phyloP scores from a whole-genome alignment of 805 yeast genomes.

The Monosporozyma aerobia region DNA sequence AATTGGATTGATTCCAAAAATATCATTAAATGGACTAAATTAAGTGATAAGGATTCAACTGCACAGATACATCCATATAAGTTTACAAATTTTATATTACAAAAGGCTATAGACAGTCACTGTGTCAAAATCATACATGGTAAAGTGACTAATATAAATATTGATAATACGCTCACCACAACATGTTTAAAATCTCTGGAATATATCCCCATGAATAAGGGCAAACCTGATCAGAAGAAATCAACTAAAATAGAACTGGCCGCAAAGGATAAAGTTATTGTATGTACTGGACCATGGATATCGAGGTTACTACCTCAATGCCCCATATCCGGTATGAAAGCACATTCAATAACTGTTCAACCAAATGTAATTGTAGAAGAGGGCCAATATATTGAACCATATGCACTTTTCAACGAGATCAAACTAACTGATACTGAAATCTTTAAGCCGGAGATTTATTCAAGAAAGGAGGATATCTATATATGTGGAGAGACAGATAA shows the following conservation, averaged over 20 bases:
- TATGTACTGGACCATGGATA: conserved; percentile 96
- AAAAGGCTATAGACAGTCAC: conserved; percentile 73
- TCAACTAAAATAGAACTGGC: not conserved
- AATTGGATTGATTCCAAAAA: conserved; percentile 66
- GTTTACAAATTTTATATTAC: conserved; percentile 76
- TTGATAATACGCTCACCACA: not conserved
- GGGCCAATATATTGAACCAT: conserved; percentile 55
- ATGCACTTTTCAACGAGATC: conserved; percentile 88
- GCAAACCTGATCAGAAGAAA: not conserved
- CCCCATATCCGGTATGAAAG: conserved; percentile 88
- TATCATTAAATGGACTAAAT: conserved; percentile 62
- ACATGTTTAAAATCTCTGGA: not conserved
- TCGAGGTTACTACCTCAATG: conserved; percentile 83
- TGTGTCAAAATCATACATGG: conserved; percentile 81
- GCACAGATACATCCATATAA: conserved; percentile 96
- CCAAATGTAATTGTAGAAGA: conserved; percentile 51
- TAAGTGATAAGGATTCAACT: conserved; percentile 81
- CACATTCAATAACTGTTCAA: conserved; percentile 86
- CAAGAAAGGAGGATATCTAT: conserved; percentile 90
- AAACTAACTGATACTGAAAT: conserved; percentile 56
- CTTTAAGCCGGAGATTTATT: conserved; percentile 90
- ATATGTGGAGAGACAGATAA: conserved; percentile 97
- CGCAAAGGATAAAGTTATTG: conserved; percentile 62
- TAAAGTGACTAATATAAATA: conserved; percentile 50
- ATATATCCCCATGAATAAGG: not conserved